Evolutionary conservation across 768 basidiomycete species (phyloP), one percentile per base, ranked within the genome.

Genomic region (Leccinum truebloodii): DNA sequence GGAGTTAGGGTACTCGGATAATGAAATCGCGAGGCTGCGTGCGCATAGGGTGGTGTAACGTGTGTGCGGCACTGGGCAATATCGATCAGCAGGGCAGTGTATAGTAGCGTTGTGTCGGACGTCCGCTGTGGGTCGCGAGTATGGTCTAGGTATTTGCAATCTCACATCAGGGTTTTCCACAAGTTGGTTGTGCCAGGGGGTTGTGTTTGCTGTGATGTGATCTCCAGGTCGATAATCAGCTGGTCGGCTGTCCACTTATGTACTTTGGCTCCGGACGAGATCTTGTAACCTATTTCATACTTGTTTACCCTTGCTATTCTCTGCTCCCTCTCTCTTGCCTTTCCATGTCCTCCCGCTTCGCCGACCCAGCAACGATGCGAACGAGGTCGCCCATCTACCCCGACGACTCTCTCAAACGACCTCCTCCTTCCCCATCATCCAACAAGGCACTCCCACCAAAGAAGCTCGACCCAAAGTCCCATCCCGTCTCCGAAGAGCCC

Each of bases 1-100:
- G 61, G 81, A 81, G 64, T 62, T 82, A 55, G 81, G 81, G 63
- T 82, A 81, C 60, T 66, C 65, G 54, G 55, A 30, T 49, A 59
- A 71, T 51, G 76, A 78, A 56, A 82, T 87, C 62, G 63, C 68
- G 54, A 73, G 73, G 57, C 67, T 88, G 67, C 77, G 79, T 63
- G 68, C 68, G 67, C 70, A 75, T 65, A 75, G 75, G 66, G 74
- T 79, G 34, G 77, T 84, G 60, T 78, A 76, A 65, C 34, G 30
- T 53, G 63, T 63, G 61, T 69, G 62, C 53, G 50, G 58, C 63
- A 41, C 39, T n/a, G 18, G 39, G 39, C 39, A 18, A 41, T 41
- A 30, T 41, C 39, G 39, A 41, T 41, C 39, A 41, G 39, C 16
- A 20, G 10, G 18, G n/a, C 12, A 5, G 44, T n/a, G 60, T 44